These are phyloP conservation scores for Aureobasidium sp. DNA, from an alignment of 2,329 filamentous ascomycete genomes.

Conservation along the genomic window DNA sequence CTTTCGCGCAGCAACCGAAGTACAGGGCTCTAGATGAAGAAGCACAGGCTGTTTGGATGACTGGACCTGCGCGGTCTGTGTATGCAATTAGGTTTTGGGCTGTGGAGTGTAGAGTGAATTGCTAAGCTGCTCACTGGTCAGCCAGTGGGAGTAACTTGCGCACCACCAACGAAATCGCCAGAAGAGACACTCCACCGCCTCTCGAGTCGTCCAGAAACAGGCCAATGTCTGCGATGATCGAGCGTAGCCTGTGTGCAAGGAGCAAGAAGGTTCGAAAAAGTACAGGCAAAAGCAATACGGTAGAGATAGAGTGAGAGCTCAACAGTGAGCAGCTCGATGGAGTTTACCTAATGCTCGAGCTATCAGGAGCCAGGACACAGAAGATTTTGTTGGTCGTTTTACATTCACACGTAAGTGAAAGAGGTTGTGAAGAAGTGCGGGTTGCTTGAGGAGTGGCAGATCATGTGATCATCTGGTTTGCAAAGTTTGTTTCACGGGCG, in stretches of 20 bases:
- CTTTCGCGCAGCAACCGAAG: too few relatives aligned
- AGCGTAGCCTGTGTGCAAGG: too few relatives aligned
- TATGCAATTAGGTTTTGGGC: not conserved
- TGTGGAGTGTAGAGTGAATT: not conserved
- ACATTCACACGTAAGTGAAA: too few relatives aligned
- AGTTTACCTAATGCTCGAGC: too few relatives aligned
- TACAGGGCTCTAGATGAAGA: too few relatives aligned
- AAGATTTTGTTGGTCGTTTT: too few relatives aligned
- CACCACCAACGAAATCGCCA: not conserved
- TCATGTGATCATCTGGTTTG: not conserved
- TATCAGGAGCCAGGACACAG: too few relatives aligned
- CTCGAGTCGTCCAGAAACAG: not conserved
- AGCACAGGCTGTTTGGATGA: too few relatives aligned
- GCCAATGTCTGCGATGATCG: too few relatives aligned
- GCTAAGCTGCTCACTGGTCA: not conserved
- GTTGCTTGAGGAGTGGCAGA: not conserved
- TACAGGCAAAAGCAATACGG: too few relatives aligned
- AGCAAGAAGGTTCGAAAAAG: not conserved
- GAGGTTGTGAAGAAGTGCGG: not conserved
- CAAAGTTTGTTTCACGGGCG: constrained; percentile 16
- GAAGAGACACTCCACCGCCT: not conserved
- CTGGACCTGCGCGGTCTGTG: not conserved
- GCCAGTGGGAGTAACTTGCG: not conserved
- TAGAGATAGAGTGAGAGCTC: too few relatives aligned
- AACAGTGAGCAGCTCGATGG: too few relatives aligned